Conservation (phyloP, 306 rosid genomes). For the Cicer arietinum region DNA sequence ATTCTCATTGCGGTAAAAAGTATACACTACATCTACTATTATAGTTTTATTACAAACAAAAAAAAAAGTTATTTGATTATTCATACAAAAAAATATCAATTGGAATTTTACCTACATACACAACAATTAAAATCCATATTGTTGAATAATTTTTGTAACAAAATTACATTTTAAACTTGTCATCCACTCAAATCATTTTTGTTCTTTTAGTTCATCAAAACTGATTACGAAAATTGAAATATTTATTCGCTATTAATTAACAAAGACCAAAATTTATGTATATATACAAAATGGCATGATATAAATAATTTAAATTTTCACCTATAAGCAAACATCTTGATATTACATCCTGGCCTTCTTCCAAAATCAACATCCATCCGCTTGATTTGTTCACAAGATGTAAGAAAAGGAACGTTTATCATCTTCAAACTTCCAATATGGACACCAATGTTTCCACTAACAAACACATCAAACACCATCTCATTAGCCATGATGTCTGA, state of each 20-base stretch:
- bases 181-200: not conserved
- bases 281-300: not conserved
- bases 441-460: slow-evolving; percentile 48
- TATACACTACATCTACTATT: not conserved
- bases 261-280: not conserved
- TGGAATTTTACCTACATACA: not conserved
- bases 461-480: slow-evolving; percentile 41
- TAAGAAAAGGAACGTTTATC: slow-evolving; percentile 40
- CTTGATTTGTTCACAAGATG: slow-evolving; percentile 40
- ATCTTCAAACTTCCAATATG: slow-evolving; percentile 35
- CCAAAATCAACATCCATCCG: slow-evolving; percentile 50
- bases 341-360: slow-evolving; percentile 47
- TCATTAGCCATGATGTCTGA: slow-evolving; percentile 39
- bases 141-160: not conserved
- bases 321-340: slow-evolving; percentile 43
- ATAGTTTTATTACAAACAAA: not conserved
- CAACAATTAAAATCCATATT: not conserved
- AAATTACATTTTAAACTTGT: not conserved
- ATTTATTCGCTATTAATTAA: not conserved
- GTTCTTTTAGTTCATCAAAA: not conserved
- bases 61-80: not conserved
- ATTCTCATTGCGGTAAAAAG: not conserved
- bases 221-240: not conserved
- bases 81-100: not conserved
- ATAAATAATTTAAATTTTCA: not conserved